Conservation (phyloP, 495 filamentous ascomycete species). For the Apodospora peruviana region DNA sequence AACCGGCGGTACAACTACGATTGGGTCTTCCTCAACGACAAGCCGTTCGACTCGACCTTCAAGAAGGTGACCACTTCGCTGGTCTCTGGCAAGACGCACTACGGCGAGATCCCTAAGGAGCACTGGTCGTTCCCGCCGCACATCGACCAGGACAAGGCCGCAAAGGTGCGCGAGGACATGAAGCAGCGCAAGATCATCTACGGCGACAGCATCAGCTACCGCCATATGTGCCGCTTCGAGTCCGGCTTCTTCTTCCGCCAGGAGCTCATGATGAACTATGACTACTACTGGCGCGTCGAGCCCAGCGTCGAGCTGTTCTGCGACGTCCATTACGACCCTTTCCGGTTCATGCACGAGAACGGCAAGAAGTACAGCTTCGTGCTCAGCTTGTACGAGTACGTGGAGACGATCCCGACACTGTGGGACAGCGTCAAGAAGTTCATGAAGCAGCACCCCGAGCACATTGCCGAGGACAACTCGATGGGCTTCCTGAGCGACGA, state of each 20-base stretch:
- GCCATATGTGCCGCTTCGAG: conserved; percentile 92
- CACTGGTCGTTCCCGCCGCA: conserved; percentile 87
- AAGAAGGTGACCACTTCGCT: conserved; percentile 85
- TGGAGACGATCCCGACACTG: conserved; percentile 90
- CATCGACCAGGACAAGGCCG: conserved; percentile 82
- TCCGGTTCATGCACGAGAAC: conserved; percentile 81
- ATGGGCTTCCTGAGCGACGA: conserved; percentile 92
- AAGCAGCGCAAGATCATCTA: conserved; percentile 83
- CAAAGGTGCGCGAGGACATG: conserved; percentile 80
- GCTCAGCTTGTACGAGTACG: conserved; percentile 87
- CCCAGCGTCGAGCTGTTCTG: conserved; percentile 84
- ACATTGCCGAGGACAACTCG: conserved; percentile 76
- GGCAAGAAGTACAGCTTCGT: conserved; percentile 90
- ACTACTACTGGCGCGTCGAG: conserved; percentile 92
- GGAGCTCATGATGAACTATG: conserved; percentile 72
- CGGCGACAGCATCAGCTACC: conserved; percentile 85
- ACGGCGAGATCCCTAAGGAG: conserved; percentile 76
- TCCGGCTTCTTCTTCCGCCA: conserved; percentile 93
- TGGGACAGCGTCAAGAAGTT: conserved; percentile 93
- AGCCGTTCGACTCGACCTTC: conserved; percentile 86
- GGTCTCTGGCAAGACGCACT: conserved; percentile 85
- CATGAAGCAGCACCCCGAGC: conserved; percentile 80
- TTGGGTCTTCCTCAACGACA: conserved; percentile 98
- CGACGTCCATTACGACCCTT: conserved; percentile 77
- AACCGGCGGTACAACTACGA: conserved; percentile 95